These are phyloP conservation scores for Acorus calamus DNA, from an alignment of 106 monocot species.

Conservation along the genomic window DNA sequence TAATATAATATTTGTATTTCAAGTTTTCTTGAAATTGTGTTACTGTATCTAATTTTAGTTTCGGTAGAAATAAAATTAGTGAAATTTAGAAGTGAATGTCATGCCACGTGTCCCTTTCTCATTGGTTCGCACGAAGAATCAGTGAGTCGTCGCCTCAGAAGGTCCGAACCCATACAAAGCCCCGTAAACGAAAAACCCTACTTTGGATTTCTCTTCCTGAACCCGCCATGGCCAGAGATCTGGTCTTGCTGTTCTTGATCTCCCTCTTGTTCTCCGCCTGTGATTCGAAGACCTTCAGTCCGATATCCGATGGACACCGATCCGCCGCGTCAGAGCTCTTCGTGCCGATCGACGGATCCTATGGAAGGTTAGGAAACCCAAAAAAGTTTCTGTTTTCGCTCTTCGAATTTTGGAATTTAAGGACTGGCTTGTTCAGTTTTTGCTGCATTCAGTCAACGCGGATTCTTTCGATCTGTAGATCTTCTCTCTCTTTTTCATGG, in stretches of 20 bases:
- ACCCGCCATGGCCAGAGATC: conserved; percentile 4
- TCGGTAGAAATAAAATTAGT: too few species aligned
- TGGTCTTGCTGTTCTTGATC: conserved; percentile 1
- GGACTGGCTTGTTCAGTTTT: neutral
- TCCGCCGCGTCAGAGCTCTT: conserved; percentile 18
- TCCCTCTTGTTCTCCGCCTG: neutral
- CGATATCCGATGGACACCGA: conserved; percentile 19
- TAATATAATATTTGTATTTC: too few species aligned
- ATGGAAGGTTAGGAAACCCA: conserved; percentile 6
- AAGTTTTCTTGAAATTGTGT: too few species aligned
- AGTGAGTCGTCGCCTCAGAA: too few species aligned
- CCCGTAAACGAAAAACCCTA: too few species aligned
- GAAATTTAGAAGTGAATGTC: too few species aligned
- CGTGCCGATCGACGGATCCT: conserved; percentile 6
- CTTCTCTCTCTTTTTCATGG: too few species aligned
- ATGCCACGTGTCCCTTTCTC: too few species aligned
- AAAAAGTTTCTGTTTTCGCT: neutral
- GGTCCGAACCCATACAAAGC: too few species aligned
- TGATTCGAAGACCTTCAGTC: conserved; percentile 1
- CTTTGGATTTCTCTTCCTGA: neutral
- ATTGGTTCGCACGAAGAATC: too few species aligned
- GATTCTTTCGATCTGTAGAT: too few species aligned
- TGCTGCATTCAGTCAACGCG: neutral
- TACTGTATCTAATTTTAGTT: too few species aligned
- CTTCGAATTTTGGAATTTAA: neutral